Evolutionary conservation across 768 basidiomycete species (phyloP).

Genomic region (Boletus subcaerulescens): DNA sequence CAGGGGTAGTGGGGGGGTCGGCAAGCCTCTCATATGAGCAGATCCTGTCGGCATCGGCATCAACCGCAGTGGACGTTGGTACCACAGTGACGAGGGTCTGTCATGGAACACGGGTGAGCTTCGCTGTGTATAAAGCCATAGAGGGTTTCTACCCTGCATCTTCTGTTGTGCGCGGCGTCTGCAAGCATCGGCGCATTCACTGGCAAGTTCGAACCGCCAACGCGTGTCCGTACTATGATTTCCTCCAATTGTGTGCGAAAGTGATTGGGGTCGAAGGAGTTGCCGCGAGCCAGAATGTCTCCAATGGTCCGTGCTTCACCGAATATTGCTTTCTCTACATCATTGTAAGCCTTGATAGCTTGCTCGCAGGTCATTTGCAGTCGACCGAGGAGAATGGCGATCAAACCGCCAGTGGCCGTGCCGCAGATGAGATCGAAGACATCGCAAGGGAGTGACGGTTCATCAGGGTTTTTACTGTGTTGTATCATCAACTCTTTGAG

Average conservation of each 20-base stretch:
- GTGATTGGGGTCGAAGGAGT: no score
- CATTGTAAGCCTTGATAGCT: neutral
- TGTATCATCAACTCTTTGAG: neutral
- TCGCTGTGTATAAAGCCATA: neutral
- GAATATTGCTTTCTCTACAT: neutral
- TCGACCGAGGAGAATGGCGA: neutral
- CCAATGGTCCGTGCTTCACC: no score
- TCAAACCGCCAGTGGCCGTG: neutral
- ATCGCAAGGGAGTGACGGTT: no score
- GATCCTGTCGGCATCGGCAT: neutral
- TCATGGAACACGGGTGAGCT: neutral
- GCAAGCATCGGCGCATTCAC: no score
- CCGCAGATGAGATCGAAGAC: no score
- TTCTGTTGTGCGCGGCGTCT: no score
- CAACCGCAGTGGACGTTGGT: neutral
- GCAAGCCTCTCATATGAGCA: neutral
- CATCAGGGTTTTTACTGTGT: no score
- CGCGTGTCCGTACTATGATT: no score
- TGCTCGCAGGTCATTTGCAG: neutral
- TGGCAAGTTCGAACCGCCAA: no score
- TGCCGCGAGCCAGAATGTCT: no score
- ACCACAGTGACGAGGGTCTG: neutral
- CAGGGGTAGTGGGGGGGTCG: neutral
- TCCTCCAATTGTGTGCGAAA: no score
- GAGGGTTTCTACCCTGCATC: neutral